A percentile compares a stretch with the other conserved stretches of the same genome.
Conservation (phyloP, 805 yeast genomes). For the Cyberlindnera misumaiensis region DNA sequence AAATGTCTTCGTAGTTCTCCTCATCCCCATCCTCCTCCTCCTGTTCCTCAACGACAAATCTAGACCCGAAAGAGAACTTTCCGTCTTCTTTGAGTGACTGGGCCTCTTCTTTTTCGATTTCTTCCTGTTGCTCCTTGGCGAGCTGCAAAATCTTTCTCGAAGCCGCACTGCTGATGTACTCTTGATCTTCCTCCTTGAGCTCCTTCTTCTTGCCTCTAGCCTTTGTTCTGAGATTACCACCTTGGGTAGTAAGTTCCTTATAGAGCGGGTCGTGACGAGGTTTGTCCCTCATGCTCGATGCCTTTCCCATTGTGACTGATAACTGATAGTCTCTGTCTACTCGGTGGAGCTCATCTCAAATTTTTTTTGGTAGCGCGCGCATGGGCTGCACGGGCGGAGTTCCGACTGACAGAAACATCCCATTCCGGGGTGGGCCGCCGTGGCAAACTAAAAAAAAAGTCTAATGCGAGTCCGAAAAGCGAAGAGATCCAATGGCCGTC, state of each 20-base stretch:
- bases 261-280: constrained; percentile 78
- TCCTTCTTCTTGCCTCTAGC: constrained; percentile 31
- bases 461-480: no score
- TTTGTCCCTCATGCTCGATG: constrained; percentile 42
- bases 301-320: constrained; percentile 55
- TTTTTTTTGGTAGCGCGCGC: no score
- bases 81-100: constrained; percentile 24
- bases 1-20: constrained; percentile 35
- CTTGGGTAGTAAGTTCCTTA: constrained; percentile 67
- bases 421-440: no score
- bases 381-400: no score
- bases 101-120: constrained; percentile 73
- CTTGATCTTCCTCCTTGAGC: constrained; percentile 43
- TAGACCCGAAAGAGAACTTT: constrained; percentile 25
- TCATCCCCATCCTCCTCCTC: constrained; percentile 30
- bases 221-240: constrained; percentile 56
- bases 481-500: no score
- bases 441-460: no score
- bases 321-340: no score
- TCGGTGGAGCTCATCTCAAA: constrained; percentile 1
- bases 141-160: constrained; percentile 82
- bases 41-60: constrained; percentile 42
- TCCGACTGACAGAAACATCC: neutral
- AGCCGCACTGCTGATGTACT: constrained; percentile 68
- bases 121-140: constrained; percentile 92